A percentile compares a stretch with the other conserved stretches of the same genome.
Conservation (phyloP, 2,329 filamentous ascomycete genomes). For the Berkeleyomyces basicola region DNA sequence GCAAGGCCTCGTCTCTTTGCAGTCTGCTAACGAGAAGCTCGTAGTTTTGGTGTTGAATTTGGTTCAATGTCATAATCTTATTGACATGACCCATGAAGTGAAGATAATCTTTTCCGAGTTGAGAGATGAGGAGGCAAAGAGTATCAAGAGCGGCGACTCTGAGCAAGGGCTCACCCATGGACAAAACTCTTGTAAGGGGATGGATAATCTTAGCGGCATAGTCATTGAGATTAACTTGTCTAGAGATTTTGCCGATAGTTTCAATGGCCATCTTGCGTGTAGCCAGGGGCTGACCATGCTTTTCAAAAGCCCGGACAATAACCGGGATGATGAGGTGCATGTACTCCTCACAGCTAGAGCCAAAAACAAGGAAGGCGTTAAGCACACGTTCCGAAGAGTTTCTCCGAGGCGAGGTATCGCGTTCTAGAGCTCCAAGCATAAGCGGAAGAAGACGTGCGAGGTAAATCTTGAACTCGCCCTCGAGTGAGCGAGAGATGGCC, state of each 20-base stretch:
- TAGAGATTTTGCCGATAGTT: slow-evolving; percentile 81
- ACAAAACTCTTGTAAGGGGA: slow-evolving; percentile 68
- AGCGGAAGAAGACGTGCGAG: slow-evolving; percentile 74
- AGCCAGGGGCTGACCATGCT: slow-evolving; percentile 59
- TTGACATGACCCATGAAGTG: slow-evolving; percentile 91
- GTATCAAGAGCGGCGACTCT: slow-evolving; percentile 80
- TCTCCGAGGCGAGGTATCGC: slow-evolving; percentile 60
- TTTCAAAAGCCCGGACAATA: slow-evolving; percentile 88
- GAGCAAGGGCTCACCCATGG: slow-evolving; percentile 53
- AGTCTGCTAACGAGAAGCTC: slow-evolving; percentile 83
- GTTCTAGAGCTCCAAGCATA: slow-evolving; percentile 88
- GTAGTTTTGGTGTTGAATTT: slow-evolving; percentile 81
- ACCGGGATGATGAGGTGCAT: slow-evolving; percentile 98
- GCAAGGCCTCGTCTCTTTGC: slow-evolving; percentile 86
- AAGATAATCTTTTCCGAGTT: slow-evolving; percentile 85
- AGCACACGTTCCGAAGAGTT: slow-evolving; percentile 76
- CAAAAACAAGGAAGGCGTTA: slow-evolving; percentile 91
- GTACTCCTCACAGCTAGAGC: slow-evolving; percentile 89
- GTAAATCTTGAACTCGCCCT: slow-evolving; percentile 97
- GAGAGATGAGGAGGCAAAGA: slow-evolving; percentile 85
- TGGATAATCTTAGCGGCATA: slow-evolving; percentile 95
- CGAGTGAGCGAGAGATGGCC: slow-evolving; percentile 79
- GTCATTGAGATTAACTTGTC: slow-evolving; percentile 93
- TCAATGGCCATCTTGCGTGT: slow-evolving; percentile 84
- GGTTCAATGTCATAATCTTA: slow-evolving; percentile 62